phyloP scores from a whole-genome alignment of 129 eudicot species.

The Heracleum sosnowskyi region DNA sequence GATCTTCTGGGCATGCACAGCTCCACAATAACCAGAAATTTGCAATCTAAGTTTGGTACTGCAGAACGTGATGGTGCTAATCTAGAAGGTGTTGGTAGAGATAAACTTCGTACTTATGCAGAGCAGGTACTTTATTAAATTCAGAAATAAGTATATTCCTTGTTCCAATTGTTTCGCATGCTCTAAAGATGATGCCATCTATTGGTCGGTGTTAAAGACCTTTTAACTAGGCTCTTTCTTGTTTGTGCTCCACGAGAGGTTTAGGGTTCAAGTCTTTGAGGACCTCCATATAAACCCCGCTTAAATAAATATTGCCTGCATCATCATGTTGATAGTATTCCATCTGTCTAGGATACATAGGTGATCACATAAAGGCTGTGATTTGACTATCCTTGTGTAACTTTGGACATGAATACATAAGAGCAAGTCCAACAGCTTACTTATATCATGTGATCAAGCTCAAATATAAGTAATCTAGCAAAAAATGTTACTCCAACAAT shows the following conservation, averaged over 20 bases:
- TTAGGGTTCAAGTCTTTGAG: background rate
- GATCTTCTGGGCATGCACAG: slow-evolving; percentile 31
- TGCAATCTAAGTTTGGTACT: slow-evolving; percentile 15
- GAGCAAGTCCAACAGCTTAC: no score
- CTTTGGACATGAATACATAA: background rate
- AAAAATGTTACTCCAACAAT: no score
- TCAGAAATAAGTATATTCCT: background rate
- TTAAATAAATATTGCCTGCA: background rate
- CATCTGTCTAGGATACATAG: background rate
- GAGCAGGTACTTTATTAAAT: slow-evolving; percentile 39
- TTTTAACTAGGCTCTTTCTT: background rate
- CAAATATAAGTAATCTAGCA: no score
- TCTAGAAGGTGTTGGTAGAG: slow-evolving; percentile 21
- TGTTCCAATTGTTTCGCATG: background rate
- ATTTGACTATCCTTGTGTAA: background rate
- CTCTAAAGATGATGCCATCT: background rate
- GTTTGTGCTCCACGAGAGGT: background rate
- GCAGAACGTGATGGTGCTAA: slow-evolving; percentile 15
- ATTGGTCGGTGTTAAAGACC: background rate
- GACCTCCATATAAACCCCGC: background rate
- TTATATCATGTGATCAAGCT: no score
- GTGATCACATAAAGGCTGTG: background rate
- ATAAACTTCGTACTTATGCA: slow-evolving; percentile 34
- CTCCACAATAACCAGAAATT: slow-evolving; percentile 32
- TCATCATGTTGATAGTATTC: background rate